Base-by-base conservation (phyloP, 495 filamentous ascomycete genomes). In the Annulohypoxylon stygium region DNA sequence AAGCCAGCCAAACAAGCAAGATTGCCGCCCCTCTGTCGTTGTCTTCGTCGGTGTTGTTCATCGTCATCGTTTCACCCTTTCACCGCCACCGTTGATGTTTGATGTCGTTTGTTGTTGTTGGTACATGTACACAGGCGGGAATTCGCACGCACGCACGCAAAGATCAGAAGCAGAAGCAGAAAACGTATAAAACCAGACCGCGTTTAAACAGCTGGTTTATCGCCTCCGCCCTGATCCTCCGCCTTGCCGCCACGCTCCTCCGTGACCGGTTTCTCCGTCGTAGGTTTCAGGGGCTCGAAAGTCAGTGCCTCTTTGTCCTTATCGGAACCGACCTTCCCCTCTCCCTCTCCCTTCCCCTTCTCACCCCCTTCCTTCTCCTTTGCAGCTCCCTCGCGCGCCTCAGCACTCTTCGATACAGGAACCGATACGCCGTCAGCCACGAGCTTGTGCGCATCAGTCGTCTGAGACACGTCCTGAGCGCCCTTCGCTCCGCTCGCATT, bases 391-490 rank as follows among this genome's bases (percentile, higher is more conserved):
- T 20, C 47, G 16, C 33, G 48, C 48, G 12, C 11, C 48, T 47
- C 48, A 61, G 6, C 12, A 39, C 7, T 23, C 23, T 6, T 36
- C 54, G 61, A 14, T 47, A 30, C 30, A 30, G 57, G 11, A 47
- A 33, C 9, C 41, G 55, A 10, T 41, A 26, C 47, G 39, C 63
- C 23, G 50, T 59, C 63, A 11, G n/a, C 64, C 50, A 64, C 58
- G 70, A 26, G 64, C 58, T 63, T 26, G 26, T 39, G 6, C 53
- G 63, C 70, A 72, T 63, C 25, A 72, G 58, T 30, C 12, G 18
- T 4, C 39, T 50, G 23, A 72, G 41, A 12, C 8, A 25, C 34
- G 50, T 30, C 16, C 58, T 39, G 20, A 43, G 43, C 33, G 20
- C 34, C 26, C 14, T 26, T 33, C 16, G 16, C 18, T 25, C 14